Conservation (phyloP, 2,329 filamentous ascomycete species). For the Trichoderma sp. region DNA sequence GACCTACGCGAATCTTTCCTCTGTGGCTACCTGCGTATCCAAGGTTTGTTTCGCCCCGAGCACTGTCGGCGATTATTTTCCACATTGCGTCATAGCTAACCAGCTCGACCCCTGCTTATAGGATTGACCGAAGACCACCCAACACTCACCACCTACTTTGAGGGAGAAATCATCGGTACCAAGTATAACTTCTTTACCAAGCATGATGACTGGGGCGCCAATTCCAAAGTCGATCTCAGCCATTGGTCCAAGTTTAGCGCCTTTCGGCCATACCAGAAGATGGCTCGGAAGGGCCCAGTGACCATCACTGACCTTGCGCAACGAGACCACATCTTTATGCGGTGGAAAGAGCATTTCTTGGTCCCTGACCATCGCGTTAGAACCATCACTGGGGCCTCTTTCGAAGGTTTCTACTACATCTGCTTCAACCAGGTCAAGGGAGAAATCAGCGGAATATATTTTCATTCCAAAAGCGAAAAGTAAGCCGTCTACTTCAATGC, state of each 20-base stretch:
- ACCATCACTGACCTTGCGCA: conserved; percentile 69
- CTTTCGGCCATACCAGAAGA: conserved; percentile 71
- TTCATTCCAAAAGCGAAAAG: conserved; percentile 97
- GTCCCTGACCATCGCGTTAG: conserved; percentile 91
- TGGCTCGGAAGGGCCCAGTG: conserved; percentile 54
- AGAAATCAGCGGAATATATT: conserved; percentile 90
- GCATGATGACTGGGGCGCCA: conserved; percentile 88
- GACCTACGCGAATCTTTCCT: conserved; percentile 92
- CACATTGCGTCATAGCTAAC: conserved; percentile 20
- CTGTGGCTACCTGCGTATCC: conserved; percentile 91
- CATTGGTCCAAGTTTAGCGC: conserved; percentile 91
- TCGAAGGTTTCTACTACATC: conserved; percentile 98
- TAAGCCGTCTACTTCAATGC: conserved; percentile 47
- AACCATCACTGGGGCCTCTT: conserved; percentile 90
- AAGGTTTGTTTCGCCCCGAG: conserved; percentile 56
- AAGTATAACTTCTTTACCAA: conserved; percentile 93
- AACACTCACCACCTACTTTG: conserved; percentile 96
- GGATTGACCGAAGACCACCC: conserved; percentile 93
- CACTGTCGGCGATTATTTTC: neutral
- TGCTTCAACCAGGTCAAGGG: conserved; percentile 93
- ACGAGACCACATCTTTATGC: conserved; percentile 92
- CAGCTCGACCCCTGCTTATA: conserved; percentile 35
- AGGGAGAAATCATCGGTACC: conserved; percentile 93
- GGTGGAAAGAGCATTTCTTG: conserved; percentile 98
- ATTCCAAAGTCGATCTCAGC: conserved; percentile 82